Base-by-base conservation (phyloP, 768 basidiomycete species). In the Suillus subalutaceus region DNA sequence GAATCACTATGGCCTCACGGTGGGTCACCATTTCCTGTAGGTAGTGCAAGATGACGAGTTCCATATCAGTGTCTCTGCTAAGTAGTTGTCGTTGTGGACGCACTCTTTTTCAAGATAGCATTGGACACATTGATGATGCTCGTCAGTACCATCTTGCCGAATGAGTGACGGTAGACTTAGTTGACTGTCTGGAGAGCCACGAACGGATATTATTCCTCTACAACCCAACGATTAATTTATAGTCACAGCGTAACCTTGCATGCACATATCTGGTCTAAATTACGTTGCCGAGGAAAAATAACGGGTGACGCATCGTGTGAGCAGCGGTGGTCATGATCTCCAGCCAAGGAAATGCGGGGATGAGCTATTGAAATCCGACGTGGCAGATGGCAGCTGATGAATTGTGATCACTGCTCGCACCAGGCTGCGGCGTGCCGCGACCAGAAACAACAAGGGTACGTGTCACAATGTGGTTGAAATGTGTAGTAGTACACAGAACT, bases 1-100 rank as follows among this genome's bases (percentile, higher is more conserved):
- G 41, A 26, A 20, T n/a, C 15, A 26, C 40, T 15, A 66, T 67
- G 64, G 66, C 63, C 75, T 77, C 43, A 77, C 75, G 70, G 69
- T 63, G 37, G 59, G 61, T 15, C 26, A 61, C 68, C 71, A 23
- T 2, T 10, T 67, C 77, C 78, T 58, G 5, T 40, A 61, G 1
- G 8, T 32, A 59, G 1, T 30, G 15, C 10, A 37, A 69, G 69
- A 73, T 63, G 65, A 65, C 26, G 50, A 61, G 18, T 15, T 38
- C 37, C 48, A 43, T 8, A 50, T 52, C 23, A 63, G 61, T 10
- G 23, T 23, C n/a, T 38, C 16, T 20, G 64, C 18, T n/a, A 48
- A 38, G 12, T 37, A 43, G 20, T 59, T 37, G 60, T 46, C 23
- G 4, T 26, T 4, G 23, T 23, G 46, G 35, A 44, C 76, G 66